Conservation (phyloP, 192 early-diverging fungal species). For the Entomortierella chlamydospora region DNA sequence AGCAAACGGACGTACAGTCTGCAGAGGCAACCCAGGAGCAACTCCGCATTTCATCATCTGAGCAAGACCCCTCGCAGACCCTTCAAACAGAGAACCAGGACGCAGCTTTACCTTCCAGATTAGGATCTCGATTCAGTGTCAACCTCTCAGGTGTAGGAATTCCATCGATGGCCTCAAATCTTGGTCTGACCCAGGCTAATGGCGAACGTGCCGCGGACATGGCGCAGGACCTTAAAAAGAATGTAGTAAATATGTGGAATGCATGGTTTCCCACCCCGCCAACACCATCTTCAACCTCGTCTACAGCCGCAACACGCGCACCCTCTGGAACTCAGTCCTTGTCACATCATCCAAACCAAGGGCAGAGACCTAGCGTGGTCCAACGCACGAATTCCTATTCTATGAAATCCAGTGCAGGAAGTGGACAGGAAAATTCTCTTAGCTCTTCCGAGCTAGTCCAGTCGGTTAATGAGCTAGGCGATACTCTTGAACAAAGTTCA, state of each 20-base stretch:
- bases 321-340: constrained; percentile 45
- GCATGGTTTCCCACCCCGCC: constrained; percentile 37
- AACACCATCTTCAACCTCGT: constrained; percentile 19
- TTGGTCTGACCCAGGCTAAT: constrained; percentile 51
- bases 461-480: no score
- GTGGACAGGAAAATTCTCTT: constrained; percentile 2
- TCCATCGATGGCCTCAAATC: constrained; percentile 42
- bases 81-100: background rate
- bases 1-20: background rate
- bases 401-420: constrained; percentile 20
- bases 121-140: constrained; percentile 36
- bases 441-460: background rate
- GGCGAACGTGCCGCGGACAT: constrained; percentile 52
- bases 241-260: constrained; percentile 53
- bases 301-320: constrained; percentile 3
- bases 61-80: background rate
- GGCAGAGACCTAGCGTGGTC: constrained; percentile 14
- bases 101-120: constrained; percentile 6
- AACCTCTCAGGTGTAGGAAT: constrained; percentile 43
- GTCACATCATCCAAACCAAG: constrained; percentile 18
- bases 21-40: background rate
- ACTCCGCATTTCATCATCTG: background rate
- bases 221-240: constrained; percentile 50
- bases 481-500: background rate
- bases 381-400: constrained; percentile 43